Evolutionary conservation across 176 grass and related monocot species (phyloP).

Genomic region (Hordeum vulgare): DNA sequence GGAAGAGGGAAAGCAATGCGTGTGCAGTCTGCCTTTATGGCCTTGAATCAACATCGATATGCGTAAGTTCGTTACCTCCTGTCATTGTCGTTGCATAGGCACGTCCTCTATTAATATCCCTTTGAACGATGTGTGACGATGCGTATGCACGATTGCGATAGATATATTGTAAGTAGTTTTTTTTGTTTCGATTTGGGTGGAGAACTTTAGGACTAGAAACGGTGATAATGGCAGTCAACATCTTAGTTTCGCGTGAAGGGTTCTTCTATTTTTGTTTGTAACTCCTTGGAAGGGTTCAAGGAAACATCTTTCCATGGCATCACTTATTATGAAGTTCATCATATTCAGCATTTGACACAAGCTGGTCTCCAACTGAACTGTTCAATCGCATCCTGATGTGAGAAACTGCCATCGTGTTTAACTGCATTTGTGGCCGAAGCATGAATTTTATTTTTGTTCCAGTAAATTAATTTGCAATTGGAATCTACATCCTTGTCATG

Average conservation of each 20-base stretch:
- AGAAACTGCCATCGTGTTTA: not conserved
- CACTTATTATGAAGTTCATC: not conserved
- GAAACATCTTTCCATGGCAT: not conserved
- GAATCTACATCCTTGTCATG: not conserved
- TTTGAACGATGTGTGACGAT: not conserved
- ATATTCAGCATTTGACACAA: not conserved
- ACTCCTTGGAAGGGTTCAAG: not conserved
- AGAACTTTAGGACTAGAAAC: not conserved
- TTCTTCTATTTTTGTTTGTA: not conserved
- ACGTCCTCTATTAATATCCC: not conserved
- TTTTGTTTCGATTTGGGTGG: not conserved
- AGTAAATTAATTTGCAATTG: not conserved
- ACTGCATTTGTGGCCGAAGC: constrained; percentile 12
- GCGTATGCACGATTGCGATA: constrained; percentile 17
- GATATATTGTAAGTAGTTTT: constrained; percentile 17
- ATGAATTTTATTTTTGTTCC: not conserved
- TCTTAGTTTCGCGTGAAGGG: not conserved
- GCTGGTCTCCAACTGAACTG: not conserved
- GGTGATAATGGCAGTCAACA: not conserved
- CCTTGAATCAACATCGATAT: not conserved
- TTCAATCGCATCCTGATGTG: constrained; percentile 12
- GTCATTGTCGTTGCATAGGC: constrained; percentile 13
- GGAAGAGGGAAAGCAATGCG: not conserved
- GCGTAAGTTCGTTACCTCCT: constrained; percentile 6
- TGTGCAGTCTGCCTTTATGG: not conserved